Evolutionary conservation across 2,329 filamentous ascomycete genomes (phyloP), one percentile per base, ranked within the genome.

Genomic region (Fusarium pseudoanthophilum): DNA sequence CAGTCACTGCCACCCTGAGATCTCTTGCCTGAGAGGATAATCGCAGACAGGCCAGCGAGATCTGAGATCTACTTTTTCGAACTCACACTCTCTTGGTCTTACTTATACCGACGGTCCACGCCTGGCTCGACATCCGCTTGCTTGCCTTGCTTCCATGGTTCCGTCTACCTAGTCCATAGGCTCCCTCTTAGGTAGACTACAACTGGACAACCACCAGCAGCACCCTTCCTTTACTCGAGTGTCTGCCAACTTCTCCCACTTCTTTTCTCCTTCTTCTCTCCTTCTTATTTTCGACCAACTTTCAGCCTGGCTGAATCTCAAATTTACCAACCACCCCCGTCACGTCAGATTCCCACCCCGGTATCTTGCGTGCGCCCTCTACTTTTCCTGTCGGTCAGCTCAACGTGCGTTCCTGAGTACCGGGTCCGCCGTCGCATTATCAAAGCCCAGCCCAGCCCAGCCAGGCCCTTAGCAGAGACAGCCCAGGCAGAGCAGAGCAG

Each of bases 371-470:
- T 74, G 56, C 51, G 60, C 46, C 63, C 60, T 60, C 36, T 67
- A 52, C 63, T 45, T 60, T 67, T 58, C 42, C 62, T 51, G 43
- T 48, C 62, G 30, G 52, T 49, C 64, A 64, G 51, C 46, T 62
- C 60, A 60, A 42, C 55, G 32, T 71, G 51, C 28, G 55, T 67
- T 60, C 61, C 71, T 72, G 63, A 74, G 60, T 69, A 51, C 71
- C 67, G 71, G 71, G 62, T 60, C 71, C 67, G 71, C 71, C 67
- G 67, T 68, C 71, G 59, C 67, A 70, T 72, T 57, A 59, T 40
- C 60, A 59, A 46, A 51, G 37, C 53, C 65, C 49, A 64, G 67
- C 32, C 42, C 52, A 64, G 56, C 28, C 52, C 46, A 63, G 56
- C 46, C 53, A 63, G 52, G 56, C 59, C 63, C 24, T 53, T 39